Base-by-base conservation (phyloP, 2,329 filamentous ascomycete species). In the Colletotrichum sojae region DNA sequence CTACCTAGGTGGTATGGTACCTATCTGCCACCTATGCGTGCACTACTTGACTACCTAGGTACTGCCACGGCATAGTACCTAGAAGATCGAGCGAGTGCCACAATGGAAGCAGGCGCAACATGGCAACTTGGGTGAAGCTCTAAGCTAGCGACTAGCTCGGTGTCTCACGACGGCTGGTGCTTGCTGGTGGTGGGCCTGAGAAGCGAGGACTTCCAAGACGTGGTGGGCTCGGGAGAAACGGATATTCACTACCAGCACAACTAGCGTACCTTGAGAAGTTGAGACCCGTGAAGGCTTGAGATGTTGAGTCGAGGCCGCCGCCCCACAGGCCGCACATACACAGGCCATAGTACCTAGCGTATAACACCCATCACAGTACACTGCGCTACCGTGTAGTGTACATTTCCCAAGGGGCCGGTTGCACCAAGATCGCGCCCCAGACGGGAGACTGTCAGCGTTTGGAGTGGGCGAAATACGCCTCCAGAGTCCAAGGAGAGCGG, bases 361-460 rank as follows among this genome's bases (percentile, higher is more conserved):
- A 25, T 25, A 25, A 25, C 5, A 25, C 22, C 22, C 22, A 25
- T 25, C 31, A 8, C 10, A 10, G 10, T 36, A 10, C 31, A 9
- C 31, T 36, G 3, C 31, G 10, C 31, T 36, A 36, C 31, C 31
- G 22, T 25, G 22, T 25, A 25, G 22, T 25, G 22, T 25, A 36
- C 31, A n/a, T 53, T 55, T 66, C 62, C 66, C 66, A 60, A 66
- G 55, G 55, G 55, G 55, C 62, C 61, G 66, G 66, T 69, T 69
- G 66, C 66, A 69, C 65, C 61, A 69, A 69, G 43, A 52, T 54
- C 46, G 43, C 51, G 61, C 54, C 55, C 59, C 31, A 49, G 49
- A 54, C 55, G 25, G 54, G 46, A 36, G 45, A 59, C 55, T 22
- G 18, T 49, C 27, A 49, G 48, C 40, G 12, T 45, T 36, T 64